Evolutionary conservation across 148 eudicot species (phyloP).

Genomic region (Spergularia marina): DNA sequence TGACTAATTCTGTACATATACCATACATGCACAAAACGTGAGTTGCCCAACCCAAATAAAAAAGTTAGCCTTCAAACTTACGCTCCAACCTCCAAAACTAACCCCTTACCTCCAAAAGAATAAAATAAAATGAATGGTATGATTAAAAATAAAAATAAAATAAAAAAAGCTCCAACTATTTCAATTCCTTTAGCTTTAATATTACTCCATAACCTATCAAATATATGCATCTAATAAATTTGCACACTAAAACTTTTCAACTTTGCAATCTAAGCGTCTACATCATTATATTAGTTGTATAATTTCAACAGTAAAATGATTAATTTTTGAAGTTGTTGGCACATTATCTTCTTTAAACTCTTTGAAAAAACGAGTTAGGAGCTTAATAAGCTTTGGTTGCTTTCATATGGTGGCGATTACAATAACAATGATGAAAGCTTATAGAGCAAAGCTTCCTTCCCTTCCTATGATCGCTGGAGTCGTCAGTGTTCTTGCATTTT

Average conservation of each 20-base stretch:
- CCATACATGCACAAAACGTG: conserved; percentile 22
- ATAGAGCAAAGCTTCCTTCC: conserved; percentile 42
- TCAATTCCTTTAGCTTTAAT: conserved; percentile 72
- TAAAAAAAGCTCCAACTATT: conserved; percentile 8
- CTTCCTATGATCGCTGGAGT: conserved; percentile 39
- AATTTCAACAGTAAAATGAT: not conserved
- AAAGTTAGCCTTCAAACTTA: conserved; percentile 6
- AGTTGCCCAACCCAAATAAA: conserved; percentile 21
- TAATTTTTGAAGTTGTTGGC: not conserved
- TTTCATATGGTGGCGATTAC: not conserved
- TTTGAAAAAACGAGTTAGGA: not conserved
- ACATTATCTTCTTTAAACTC: not conserved
- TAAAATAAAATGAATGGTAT: not conserved
- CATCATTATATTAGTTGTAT: conserved; percentile 27
- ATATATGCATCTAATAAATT: conserved; percentile 7
- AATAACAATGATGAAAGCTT: conserved; percentile 29
- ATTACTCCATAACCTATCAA: conserved; percentile 54
- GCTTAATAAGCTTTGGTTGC: not conserved
- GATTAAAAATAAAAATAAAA: conserved; percentile 9
- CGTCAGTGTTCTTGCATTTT: conserved; percentile 49
- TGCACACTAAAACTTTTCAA: not conserved
- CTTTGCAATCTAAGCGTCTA: conserved; percentile 12
- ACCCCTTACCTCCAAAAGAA: not conserved
- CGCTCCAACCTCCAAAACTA: not conserved
- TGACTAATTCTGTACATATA: too few species aligned